phyloP scores from a whole-genome alignment of 192 early-diverging fungal species.

The Pilobolus umbonatus region DNA sequence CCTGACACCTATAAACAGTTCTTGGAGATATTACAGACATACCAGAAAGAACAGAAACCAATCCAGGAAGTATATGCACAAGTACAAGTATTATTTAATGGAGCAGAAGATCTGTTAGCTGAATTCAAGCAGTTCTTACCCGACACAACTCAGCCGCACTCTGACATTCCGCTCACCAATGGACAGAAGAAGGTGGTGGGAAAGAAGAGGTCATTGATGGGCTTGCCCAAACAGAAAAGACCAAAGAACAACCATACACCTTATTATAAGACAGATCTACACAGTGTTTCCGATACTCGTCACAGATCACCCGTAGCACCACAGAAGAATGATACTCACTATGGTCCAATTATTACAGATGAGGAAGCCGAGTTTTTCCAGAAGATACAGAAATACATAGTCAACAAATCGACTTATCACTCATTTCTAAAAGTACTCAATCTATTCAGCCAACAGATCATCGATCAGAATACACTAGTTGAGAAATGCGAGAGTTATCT shows the following conservation, averaged over 20 bases:
- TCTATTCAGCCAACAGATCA: slow-evolving; percentile 87
- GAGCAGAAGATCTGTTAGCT: slow-evolving; percentile 84
- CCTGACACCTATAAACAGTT: slow-evolving; percentile 98
- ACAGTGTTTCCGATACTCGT: neutral
- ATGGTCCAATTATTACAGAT: slow-evolving; percentile 2
- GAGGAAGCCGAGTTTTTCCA: slow-evolving; percentile 96
- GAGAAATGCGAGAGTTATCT: slow-evolving; percentile 84
- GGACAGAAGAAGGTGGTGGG: neutral
- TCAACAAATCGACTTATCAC: slow-evolving; percentile 81
- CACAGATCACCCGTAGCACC: neutral
- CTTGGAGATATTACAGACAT: slow-evolving; percentile 94
- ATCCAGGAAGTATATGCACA: slow-evolving; percentile 97
- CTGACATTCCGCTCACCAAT: slow-evolving; percentile 10
- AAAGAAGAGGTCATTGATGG: neutral
- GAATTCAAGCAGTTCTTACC: slow-evolving; percentile 99
- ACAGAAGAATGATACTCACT: neutral
- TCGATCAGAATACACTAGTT: slow-evolving; percentile 79
- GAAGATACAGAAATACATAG: slow-evolving; percentile 75
- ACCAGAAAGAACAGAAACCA: slow-evolving; percentile 92
- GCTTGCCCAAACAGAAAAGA: neutral
- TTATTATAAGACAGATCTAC: neutral
- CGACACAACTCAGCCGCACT: slow-evolving; percentile 60
- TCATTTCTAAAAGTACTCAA: slow-evolving; percentile 94
- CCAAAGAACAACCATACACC: neutral
- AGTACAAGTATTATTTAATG: slow-evolving; percentile 86